Conservation (phyloP, 1,284 basidiomycete species). For the Veloporphyrellus conicus region DNA sequence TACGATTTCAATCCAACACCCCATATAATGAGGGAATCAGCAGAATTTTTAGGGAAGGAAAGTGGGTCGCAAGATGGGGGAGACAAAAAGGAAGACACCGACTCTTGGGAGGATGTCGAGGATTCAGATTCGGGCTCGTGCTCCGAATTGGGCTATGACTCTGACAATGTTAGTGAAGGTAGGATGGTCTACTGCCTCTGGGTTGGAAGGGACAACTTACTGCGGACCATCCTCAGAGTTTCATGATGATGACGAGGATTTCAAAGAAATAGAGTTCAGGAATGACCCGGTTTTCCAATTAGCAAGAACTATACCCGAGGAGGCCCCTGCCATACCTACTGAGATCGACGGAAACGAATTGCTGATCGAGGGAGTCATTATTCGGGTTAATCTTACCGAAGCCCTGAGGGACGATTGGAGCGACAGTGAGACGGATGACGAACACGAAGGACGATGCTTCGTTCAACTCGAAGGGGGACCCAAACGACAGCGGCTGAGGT, state of each 20-base stretch:
- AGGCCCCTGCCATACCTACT: not conserved
- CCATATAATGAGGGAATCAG: not conserved
- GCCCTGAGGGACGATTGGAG: not conserved
- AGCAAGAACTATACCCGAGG: not conserved
- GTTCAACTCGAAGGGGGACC: not conserved
- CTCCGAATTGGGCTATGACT: not conserved
- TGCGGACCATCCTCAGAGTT: not conserved
- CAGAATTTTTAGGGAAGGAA: not conserved
- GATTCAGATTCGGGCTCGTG: not conserved
- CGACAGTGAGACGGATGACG: not conserved
- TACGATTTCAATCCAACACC: slow-evolving; percentile 8
- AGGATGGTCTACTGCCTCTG: too few relatives aligned
- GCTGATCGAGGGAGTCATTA: slow-evolving; percentile 9
- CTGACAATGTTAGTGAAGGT: not conserved
- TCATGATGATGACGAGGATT: not conserved
- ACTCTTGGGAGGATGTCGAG: not conserved
- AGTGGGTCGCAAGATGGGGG: not conserved
- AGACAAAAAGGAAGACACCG: not conserved
- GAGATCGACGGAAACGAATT: not conserved
- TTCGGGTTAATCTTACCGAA: slow-evolving; percentile 1
- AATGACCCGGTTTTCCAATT: slow-evolving; percentile 4
- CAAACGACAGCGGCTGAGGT: not conserved
- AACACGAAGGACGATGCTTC: not conserved
- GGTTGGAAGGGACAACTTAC: not conserved
- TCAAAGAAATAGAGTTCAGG: not conserved